Conservation (phyloP, 106 monocot species). For the Apostasia shenzhenica region DNA sequence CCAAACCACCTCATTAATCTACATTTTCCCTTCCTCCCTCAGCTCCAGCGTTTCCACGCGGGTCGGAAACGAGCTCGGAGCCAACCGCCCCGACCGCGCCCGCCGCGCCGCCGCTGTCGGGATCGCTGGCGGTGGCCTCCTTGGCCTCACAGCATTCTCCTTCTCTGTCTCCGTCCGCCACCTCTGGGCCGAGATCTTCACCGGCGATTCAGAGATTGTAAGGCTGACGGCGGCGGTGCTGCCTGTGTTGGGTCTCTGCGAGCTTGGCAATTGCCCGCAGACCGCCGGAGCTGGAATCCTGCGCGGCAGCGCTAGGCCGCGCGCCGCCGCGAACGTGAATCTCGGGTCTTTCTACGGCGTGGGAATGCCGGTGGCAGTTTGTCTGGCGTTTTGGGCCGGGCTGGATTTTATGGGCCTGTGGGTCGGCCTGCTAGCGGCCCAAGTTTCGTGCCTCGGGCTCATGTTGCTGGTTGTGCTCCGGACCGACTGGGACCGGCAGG, state of each 20-base stretch:
- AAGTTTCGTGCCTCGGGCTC: conserved; percentile 20
- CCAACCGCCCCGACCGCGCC: conserved; percentile 35
- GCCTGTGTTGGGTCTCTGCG: conserved; percentile 47
- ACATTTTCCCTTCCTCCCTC: conserved; percentile 58
- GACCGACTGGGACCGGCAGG: conserved; percentile 29
- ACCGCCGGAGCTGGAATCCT: conserved; percentile 41
- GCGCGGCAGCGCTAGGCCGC: conserved; percentile 38
- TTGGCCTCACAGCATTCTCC: conserved; percentile 26
- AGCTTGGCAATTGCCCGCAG: conserved; percentile 53
- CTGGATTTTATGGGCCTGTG: conserved; percentile 30
- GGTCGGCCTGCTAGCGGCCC: conserved; percentile 31
- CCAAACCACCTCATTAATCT: conserved; percentile 48
- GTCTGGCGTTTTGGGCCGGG: conserved; percentile 22
- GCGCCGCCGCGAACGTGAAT: conserved; percentile 27
- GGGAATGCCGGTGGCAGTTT: conserved; percentile 36
- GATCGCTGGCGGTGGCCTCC: conserved; percentile 16
- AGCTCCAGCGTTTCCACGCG: conserved; percentile 48
- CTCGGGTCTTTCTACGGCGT: conserved; percentile 33
- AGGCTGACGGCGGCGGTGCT: conserved; percentile 32
- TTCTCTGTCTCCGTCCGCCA: conserved; percentile 39
- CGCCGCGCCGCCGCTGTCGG: conserved; percentile 29
- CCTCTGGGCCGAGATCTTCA: conserved; percentile 50
- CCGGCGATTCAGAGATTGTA: conserved; percentile 22
- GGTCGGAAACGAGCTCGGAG: conserved; percentile 59
- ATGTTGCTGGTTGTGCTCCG: conserved; percentile 25